phyloP scores from a whole-genome alignment of 176 grass and related monocot species.

The Coix lacrymajobi region DNA sequence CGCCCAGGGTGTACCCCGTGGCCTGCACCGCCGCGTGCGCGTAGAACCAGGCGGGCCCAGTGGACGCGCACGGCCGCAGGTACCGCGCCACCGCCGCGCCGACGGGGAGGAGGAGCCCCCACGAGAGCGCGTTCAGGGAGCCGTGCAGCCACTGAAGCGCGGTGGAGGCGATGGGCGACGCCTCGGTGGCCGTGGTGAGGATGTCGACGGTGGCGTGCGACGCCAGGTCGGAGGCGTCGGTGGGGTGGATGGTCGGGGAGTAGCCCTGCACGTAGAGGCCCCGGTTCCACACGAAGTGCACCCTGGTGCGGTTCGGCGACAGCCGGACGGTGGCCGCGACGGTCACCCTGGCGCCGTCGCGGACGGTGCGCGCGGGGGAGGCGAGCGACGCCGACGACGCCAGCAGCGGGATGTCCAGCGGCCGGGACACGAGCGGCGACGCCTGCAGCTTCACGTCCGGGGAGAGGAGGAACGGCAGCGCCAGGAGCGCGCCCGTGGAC shows the following conservation, averaged over 20 bases:
- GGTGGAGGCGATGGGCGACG: conserved; percentile 24
- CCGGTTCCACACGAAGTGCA: conserved; percentile 89
- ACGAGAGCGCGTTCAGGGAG: conserved; percentile 64
- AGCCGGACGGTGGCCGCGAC: conserved; percentile 71
- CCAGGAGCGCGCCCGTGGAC: conserved; percentile 65
- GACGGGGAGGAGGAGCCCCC: conserved; percentile 72
- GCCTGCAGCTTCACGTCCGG: conserved; percentile 77
- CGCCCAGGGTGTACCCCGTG: conserved; percentile 50
- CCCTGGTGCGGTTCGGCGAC: conserved; percentile 68
- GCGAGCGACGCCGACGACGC: conserved; percentile 51
- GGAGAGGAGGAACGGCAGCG: conserved; percentile 80
- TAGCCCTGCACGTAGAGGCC: conserved; percentile 97
- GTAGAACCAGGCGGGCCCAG: conserved; percentile 85
- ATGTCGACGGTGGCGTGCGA: conserved; percentile 87
- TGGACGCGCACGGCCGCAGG: conserved; percentile 62
- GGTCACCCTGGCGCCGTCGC: conserved; percentile 60
- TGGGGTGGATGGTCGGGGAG: conserved; percentile 92
- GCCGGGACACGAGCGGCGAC: conserved; percentile 63
- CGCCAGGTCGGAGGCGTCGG: conserved; percentile 72
- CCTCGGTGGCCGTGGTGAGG: conserved; percentile 73
- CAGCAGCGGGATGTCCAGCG: conserved; percentile 70
- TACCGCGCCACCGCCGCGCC: conserved; percentile 86
- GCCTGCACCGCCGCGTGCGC: conserved; percentile 72
- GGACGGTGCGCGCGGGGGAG: conserved; percentile 31
- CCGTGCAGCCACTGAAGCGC: conserved; percentile 59